Evolutionary conservation across 192 early-diverging fungal species (phyloP), one percentile per base, ranked within the genome.

Genomic region (Mortierella hygrophila): DNA sequence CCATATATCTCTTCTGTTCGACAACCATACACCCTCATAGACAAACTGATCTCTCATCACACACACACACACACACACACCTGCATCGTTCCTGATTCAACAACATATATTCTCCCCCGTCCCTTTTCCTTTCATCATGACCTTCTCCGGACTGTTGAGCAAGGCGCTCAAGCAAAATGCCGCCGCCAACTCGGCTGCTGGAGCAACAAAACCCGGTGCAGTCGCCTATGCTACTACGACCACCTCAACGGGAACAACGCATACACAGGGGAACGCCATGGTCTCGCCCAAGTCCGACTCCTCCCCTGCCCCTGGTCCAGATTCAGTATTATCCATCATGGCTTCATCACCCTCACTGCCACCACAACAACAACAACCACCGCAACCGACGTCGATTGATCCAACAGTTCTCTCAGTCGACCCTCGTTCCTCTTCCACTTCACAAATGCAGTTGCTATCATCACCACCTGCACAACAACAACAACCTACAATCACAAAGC

Each of bases 81-180:
- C 6, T 40, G 6, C 38, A 40, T 40, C 38, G 38, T 40, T 40
- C 38, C 38, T 40, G 38, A 40, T 40, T 40, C 38, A 40, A 40
- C 38, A 40, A 46, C 44, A 1, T 15, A 46, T 46, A 46, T 46
- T 46, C 44, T 6, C 55, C 2, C 23, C n/a, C 1, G 9, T 26
- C 7, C 60, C 29, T 32, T 26, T 0, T 65, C 32, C n/a, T 6
- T 32, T 47, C 70, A 75, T 41, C 47, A 85, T 85, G 83, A 85
- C 83, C 47, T 85, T 85, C 78, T 85, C 78, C 6, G 83, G 83
- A 37, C 75, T 80, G 0, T 71, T 75, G 37, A 80, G 77, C 44
- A 78, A 80, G 54, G 80, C 49, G 21, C 37, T 54, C 40, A 85
- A 85, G 60, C 72, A 79, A 55, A 60, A 77, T 16, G 44, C 7